phyloP scores from a whole-genome alignment of 768 basidiomycete genomes.

The Boletellus ananiceps region DNA sequence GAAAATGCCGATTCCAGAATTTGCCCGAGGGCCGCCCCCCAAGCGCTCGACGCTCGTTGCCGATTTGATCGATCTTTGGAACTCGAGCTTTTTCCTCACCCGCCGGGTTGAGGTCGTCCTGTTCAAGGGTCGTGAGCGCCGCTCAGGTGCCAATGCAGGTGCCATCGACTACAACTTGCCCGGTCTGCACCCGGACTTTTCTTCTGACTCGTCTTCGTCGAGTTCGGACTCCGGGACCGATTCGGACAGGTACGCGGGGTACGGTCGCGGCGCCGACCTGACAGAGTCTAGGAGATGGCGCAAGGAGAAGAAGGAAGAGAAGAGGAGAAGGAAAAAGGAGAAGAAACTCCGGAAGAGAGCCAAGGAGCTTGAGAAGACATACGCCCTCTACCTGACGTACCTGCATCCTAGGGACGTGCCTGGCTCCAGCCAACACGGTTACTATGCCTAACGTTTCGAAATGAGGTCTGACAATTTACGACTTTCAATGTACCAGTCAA shows the following conservation, averaged over 20 bases:
- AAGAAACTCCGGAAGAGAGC: conserved; percentile 57
- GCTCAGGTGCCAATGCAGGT: conserved; percentile 61
- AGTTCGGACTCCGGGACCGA: conserved; percentile 43
- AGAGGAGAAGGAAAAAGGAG: conserved; percentile 57
- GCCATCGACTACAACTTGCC: conserved; percentile 51
- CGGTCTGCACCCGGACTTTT: conserved; percentile 40
- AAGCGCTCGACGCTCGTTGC: conserved; percentile 56
- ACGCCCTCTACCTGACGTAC: conserved; percentile 59
- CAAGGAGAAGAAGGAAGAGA: conserved; percentile 55
- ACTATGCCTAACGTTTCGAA: conserved; percentile 19
- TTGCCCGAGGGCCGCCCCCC: conserved; percentile 45
- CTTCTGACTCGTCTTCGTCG: conserved; percentile 36
- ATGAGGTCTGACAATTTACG: background rate
- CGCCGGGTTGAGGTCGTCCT: conserved; percentile 77
- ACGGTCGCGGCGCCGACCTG: conserved; percentile 44
- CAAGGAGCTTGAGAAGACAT: conserved; percentile 57
- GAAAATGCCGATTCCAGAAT: conserved; percentile 60
- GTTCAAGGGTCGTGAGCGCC: conserved; percentile 75
- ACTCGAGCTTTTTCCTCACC: conserved; percentile 64
- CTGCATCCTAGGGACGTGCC: conserved; percentile 34
- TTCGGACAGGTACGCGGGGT: conserved; percentile 39
- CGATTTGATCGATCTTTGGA: conserved; percentile 81
- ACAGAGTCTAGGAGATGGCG: conserved; percentile 49
- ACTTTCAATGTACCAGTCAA: background rate
- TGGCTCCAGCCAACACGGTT: conserved; percentile 18